phyloP scores from a whole-genome alignment of 441 rosid species.

The Adansonia gregorii region DNA sequence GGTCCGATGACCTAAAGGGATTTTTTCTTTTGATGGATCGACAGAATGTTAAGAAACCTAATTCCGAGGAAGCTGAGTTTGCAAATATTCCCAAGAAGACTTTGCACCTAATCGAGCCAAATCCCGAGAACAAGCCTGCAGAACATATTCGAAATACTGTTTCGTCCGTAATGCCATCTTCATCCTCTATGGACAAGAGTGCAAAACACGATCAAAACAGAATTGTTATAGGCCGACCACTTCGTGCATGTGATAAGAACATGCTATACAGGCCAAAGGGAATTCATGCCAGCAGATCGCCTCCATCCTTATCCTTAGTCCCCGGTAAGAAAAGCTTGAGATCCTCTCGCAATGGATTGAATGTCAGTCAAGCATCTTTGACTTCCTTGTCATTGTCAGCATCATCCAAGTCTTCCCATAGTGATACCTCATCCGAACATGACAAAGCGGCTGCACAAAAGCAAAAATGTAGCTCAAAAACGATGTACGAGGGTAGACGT shows the following conservation, averaged over 20 bases:
- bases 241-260: conserved; percentile 32
- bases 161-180: conserved; percentile 1
- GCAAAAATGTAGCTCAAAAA: conserved; percentile 21
- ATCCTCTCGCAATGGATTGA: conserved; percentile 14
- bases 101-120: conserved; percentile 36
- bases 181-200: conserved; percentile 17
- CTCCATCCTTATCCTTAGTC: conserved; percentile 23
- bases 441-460: conserved; percentile 27
- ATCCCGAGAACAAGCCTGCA: conserved; percentile 11
- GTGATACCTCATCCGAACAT: conserved; percentile 19
- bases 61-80: conserved; percentile 10
- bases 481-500: conserved; percentile 35
- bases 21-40: conserved; percentile 29
- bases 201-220: conserved; percentile 28
- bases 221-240: conserved; percentile 20
- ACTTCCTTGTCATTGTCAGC: conserved; percentile 14
- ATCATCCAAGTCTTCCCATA: conserved; percentile 20
- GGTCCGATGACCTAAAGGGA: conserved; percentile 22
- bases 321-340: conserved; percentile 24
- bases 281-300: conserved; percentile 21
- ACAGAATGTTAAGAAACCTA: conserved; percentile 22
- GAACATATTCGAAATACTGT: background rate
- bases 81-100: conserved; percentile 40
- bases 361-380: conserved; percentile 1
- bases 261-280: conserved; percentile 20